Percentiles rank a stretch among this genome's conserved stretches.
Conservation (phyloP, 2,329 filamentous ascomycete genomes). For the Ophiostoma pallidulum region DNA sequence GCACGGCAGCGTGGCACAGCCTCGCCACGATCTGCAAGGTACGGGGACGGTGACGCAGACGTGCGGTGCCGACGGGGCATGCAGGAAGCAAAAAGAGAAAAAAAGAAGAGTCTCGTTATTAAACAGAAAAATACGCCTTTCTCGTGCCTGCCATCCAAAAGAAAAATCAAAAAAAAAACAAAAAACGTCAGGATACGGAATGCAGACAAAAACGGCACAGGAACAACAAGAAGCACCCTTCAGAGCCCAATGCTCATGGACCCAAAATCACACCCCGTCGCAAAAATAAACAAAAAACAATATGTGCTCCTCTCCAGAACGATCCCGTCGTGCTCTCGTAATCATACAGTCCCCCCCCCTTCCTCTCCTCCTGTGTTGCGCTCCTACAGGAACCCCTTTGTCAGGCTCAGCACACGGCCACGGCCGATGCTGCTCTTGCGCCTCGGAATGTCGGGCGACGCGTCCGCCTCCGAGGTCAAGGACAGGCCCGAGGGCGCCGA, state of each 20-base stretch:
- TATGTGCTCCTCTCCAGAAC: neutral
- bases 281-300: neutral
- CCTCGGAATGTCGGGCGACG: slow-evolving; percentile 44
- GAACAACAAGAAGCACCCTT: no score
- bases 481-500: slow-evolving; percentile 30
- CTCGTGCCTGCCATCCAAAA: slow-evolving; percentile 4
- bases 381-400: slow-evolving; percentile 63
- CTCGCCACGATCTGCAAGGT: no score
- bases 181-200: neutral
- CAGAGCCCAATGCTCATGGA: no score
- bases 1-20: no score
- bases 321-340: neutral
- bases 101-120: slow-evolving; percentile 2
- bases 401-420: slow-evolving; percentile 55
- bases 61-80: no score
- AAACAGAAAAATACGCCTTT: slow-evolving; percentile 6
- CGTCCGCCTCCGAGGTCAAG: neutral
- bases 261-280: no score
- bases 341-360: neutral
- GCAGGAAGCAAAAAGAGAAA: neutral
- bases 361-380: neutral
- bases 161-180: neutral
- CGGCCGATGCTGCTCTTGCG: slow-evolving; percentile 57
- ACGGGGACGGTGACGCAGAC: no score
- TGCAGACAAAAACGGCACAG: neutral